These are phyloP conservation scores for Pilaira anomala DNA, from an alignment of 192 early-diverging fungal genomes.

Conservation along the genomic window DNA sequence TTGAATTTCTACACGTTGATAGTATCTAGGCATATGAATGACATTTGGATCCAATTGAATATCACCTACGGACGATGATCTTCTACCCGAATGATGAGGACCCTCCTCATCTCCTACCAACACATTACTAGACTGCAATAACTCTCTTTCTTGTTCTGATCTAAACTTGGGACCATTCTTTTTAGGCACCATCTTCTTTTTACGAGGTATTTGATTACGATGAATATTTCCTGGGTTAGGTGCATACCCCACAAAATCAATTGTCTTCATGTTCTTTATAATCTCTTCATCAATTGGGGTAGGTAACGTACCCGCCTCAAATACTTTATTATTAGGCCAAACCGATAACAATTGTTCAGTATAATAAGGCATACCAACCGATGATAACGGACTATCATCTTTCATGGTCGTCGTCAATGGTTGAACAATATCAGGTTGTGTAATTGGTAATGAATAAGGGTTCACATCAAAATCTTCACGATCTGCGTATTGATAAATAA, in stretches of 20 bases:
- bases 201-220: conserved; percentile 71
- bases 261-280: conserved; percentile 77
- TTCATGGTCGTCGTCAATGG: conserved; percentile 42
- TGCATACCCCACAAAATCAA: conserved; percentile 94
- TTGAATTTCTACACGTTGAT: conserved; percentile 79
- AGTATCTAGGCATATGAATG: conserved; percentile 60
- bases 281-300: conserved; percentile 73
- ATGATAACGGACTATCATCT: conserved; percentile 67
- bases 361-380: conserved; percentile 79
- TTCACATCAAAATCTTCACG: conserved; percentile 65
- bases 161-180: conserved; percentile 67
- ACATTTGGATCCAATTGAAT: conserved; percentile 32
- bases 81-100: conserved; percentile 14
- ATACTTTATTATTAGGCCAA: conserved; percentile 65
- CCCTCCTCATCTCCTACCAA: conserved; percentile 38
- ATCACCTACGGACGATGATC: conserved; percentile 32
- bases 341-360: conserved; percentile 72
- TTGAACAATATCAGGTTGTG: conserved; percentile 47
- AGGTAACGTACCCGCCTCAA: conserved; percentile 71
- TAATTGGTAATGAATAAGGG: conserved; percentile 53
- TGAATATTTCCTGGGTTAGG: conserved; percentile 71
- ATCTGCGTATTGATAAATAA: conserved; percentile 77
- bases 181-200: conserved; percentile 37
- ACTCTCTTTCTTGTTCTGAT: conserved; percentile 74
- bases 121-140: conserved; percentile 43